A percentile compares a stretch with the other conserved stretches of the same genome.
These are phyloP conservation scores for Leptomonas seymouri DNA, from an alignment of 208 protist genomes.

Conservation along the genomic window DNA sequence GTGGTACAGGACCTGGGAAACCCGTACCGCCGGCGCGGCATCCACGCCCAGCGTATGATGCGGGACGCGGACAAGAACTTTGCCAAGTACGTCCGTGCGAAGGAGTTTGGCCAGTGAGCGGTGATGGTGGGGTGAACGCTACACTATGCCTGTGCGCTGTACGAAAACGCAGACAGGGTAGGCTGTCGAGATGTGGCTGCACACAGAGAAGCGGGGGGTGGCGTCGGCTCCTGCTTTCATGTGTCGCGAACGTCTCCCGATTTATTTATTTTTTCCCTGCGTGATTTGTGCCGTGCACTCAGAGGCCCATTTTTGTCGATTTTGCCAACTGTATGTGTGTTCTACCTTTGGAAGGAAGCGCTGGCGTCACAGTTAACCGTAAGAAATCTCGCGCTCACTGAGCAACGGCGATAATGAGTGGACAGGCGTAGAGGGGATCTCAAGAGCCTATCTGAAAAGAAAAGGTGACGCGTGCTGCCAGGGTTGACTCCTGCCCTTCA, in stretches of 20 bases:
- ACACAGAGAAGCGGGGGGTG: background rate
- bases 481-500: too few species aligned
- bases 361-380: background rate
- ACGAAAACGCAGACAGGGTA: too few species aligned
- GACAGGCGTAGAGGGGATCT: too few species aligned
- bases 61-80: constrained; percentile 85
- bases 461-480: too few species aligned
- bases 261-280: too few species aligned
- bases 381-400: too few species aligned
- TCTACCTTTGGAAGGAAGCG: background rate
- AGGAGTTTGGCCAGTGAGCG: constrained; percentile 40
- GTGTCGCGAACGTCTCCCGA: too few species aligned
- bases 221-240: background rate
- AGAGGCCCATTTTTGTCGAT: constrained; percentile 3
- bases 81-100: constrained; percentile 61
- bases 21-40: constrained; percentile 68
- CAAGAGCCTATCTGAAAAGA: too few species aligned
- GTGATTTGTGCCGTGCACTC: too few species aligned
- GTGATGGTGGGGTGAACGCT: too few species aligned
- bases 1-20: constrained; percentile 82
- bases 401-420: too few species aligned
- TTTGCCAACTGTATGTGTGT: background rate
- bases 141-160: too few species aligned
- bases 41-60: constrained; percentile 59
- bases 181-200: background rate